Conservation (phyloP, 2,329 filamentous ascomycete species). For the Colletotrichum karsti region DNA sequence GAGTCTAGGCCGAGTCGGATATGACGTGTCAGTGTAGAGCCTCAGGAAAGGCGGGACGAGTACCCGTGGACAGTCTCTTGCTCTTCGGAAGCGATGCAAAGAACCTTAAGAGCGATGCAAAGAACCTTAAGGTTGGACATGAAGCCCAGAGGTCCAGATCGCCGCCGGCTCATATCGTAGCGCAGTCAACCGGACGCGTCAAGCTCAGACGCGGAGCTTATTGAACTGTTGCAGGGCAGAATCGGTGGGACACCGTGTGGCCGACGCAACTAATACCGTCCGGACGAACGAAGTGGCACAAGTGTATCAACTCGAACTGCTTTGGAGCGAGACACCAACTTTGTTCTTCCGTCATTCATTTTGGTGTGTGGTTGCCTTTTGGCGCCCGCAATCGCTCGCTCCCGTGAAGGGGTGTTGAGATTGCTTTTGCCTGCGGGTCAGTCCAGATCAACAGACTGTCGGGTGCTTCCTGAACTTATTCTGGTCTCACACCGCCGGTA, state of each 20-base stretch:
- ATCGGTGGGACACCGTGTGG: background rate
- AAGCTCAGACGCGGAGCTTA: background rate
- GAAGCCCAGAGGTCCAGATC: background rate
- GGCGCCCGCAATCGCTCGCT: too few species aligned
- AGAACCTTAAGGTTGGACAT: background rate
- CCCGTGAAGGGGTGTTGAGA: too few species aligned
- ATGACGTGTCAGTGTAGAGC: background rate
- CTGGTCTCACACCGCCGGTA: background rate
- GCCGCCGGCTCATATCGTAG: background rate
- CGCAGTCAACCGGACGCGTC: background rate
- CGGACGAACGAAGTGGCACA: background rate
- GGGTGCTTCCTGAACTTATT: background rate
- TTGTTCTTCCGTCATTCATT: background rate
- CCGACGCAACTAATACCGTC: background rate
- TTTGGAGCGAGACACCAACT: background rate
- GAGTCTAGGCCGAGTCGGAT: background rate
- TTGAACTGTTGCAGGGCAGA: background rate
- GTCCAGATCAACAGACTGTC: background rate
- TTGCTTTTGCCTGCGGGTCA: background rate
- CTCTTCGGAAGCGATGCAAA: background rate
- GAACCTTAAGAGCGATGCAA: too few species aligned
- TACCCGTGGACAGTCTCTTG: background rate
- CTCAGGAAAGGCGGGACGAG: background rate
- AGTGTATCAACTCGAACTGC: background rate
- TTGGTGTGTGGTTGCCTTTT: background rate